Evolutionary conservation across 371 early-diverging fungal genomes (phyloP).

Genomic region (Mortierella sp.): DNA sequence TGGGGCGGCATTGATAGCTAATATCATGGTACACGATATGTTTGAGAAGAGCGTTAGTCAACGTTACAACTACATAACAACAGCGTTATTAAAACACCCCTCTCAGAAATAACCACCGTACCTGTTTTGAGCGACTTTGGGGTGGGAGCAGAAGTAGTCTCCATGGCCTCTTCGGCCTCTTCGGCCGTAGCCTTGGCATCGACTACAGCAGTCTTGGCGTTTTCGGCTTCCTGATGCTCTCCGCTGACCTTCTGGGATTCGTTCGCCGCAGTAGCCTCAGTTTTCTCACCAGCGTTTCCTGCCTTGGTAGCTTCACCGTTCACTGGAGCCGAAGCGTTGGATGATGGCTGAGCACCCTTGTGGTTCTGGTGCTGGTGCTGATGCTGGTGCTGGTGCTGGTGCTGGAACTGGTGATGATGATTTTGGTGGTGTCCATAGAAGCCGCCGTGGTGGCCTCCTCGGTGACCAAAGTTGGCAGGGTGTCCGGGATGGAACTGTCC

Average conservation of each 20-base stretch:
- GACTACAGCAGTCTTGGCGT: neutral
- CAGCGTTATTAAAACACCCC: neutral
- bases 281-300: neutral
- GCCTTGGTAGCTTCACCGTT: neutral
- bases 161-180: conserved; percentile 3
- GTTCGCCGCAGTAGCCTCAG: neutral
- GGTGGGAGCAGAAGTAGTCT: conserved; percentile 13
- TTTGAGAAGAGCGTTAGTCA: neutral
- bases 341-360: neutral
- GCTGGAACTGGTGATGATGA: conserved; percentile 17
- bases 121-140: conserved; percentile 52
- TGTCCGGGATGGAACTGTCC: conserved; percentile 49
- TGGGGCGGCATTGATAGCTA: conserved; percentile 54
- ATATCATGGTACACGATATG: neutral
- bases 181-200: neutral
- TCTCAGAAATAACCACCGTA: neutral
- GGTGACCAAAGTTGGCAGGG: conserved; percentile 37
- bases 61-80: neutral
- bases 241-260: conserved; percentile 14
- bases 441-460: conserved; percentile 42
- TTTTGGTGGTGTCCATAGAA: conserved; percentile 28
- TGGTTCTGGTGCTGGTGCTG: conserved; percentile 13
- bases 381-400: conserved; percentile 13
- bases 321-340: neutral
- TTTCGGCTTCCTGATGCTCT: conserved; percentile 3